Evolutionary conservation across 768 basidiomycete species (phyloP), one percentile per base, ranked within the genome.

Genomic region (Daedaleopsis nitida): DNA sequence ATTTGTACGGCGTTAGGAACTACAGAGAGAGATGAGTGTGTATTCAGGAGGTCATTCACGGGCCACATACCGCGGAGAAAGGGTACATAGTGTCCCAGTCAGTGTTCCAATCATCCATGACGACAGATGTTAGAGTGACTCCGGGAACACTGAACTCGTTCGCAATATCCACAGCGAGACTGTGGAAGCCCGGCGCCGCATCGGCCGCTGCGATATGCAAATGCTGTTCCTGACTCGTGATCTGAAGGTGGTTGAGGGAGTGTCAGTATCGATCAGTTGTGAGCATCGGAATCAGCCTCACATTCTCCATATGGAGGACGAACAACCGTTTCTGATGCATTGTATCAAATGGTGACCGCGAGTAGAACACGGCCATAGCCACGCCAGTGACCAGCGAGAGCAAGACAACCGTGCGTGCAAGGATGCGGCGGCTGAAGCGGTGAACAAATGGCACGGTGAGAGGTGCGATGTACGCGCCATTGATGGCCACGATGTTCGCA

Each of bases 81-180:
- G 91, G 91, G 71, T 89, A 93, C 42, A 96, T 69, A 1, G 86
- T 77, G 72, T 96, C 93, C 94, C 95, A 98, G 67, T 97, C 93
- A 16, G 84, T 75, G 65, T 94, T 95, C 69, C 87, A 81, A 59
- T 91, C 86, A 61, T 91, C 81, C 83, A 94, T 88, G 3, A 78
- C 70, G 8, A 89, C 80, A 0, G 80, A 76, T 1, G 73, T 71
- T 0, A 85, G 77, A 24, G 70, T 71, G 17, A 69, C 65, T 13
- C 75, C 79, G 9, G 74, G 69, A 1, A 69, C 72, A n/a, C 85
- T 85, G 68, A 95, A 91, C 55, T 81, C 72, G 19, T 72, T 65
- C 1, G 86, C 85, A 6, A 96, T 84, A 16, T 81, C 80, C 3
- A 76, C 63, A 5, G 89, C 88, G 1, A 98, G 76, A 1, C 72